Evolutionary conservation across 208 protist genomes (phyloP).

Genomic region (Trichomonas tenax): DNA sequence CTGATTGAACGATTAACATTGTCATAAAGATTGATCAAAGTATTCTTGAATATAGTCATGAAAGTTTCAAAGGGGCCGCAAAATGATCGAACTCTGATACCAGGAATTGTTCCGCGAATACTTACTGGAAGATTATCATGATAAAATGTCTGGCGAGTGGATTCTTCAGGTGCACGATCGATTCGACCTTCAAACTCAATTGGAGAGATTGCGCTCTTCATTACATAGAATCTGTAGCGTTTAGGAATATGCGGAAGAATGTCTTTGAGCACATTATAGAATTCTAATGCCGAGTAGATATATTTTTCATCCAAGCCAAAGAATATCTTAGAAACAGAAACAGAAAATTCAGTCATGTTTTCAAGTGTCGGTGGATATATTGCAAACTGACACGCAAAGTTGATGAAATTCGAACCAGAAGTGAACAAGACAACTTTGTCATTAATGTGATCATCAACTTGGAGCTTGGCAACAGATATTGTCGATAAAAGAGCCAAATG

Average conservation of each 20-base stretch:
- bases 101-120: background rate
- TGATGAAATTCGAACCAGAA: background rate
- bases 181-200: background rate
- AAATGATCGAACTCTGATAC: background rate
- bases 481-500: background rate
- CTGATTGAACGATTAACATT: background rate
- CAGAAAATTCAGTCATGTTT: background rate
- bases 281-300: background rate
- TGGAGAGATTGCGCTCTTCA: background rate
- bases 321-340: background rate
- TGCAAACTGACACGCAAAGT: background rate
- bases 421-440: background rate
- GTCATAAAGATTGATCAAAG: background rate
- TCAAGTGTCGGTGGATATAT: background rate
- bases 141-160: background rate
- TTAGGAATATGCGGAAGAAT: background rate
- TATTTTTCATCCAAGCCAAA: background rate
- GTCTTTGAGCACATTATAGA: background rate
- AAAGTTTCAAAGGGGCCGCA: background rate
- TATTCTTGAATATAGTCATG: background rate
- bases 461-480: background rate
- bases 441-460: background rate
- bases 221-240: background rate
- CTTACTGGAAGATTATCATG: background rate
- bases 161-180: background rate